Evolutionary conservation across 805 yeast genomes (phyloP), one percentile per base, ranked within the genome.

Genomic region (Tetrapisispora taiwanensis): DNA sequence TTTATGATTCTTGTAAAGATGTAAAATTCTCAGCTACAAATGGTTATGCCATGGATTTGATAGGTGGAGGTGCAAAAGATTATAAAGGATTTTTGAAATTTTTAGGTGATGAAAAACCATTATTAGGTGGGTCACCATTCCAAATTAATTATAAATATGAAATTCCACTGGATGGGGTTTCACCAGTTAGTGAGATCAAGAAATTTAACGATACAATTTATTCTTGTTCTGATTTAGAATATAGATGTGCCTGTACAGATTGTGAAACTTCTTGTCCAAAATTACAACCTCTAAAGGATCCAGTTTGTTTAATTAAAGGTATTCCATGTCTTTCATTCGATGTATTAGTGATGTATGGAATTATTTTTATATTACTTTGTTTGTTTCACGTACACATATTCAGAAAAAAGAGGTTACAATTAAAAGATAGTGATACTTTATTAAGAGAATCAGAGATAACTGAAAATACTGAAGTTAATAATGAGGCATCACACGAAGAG

Each of bases 11-110:
- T 1, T 90, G 98, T 67, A 84, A 84, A 53, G 78, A 81, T 49
- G 82, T 90, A 59, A 88, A 90, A 65, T 89, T 92, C 61, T 79
- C 90, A 3, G 95, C 96, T 7, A 88, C 97, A 2, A 90, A 89
- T 62, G 96, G 97, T 2, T 85, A 75, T 55, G 97, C 96, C 9
- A 88, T 90, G 97, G 97, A 90, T 59, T 71, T 90, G 34, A 81
- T 90, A 35, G 98, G 98, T 7, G 98, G 98, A n/a, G 97, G 97
- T 1, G 97, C 97, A 2, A 73, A 71, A 44, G 76, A 79, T 53
- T 84, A 77, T 60, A 53, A 69, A 28, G 77, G 78, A 44, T 90
- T 90, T 58, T 67, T 90, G 52, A 84, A 88, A 64, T 92, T 90
- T 57, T 64, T 92, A 42, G 97, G 97, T 12, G 97, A 90, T 59